Conservation (phyloP, 768 basidiomycete species). For the Suillus clintonianus region DNA sequence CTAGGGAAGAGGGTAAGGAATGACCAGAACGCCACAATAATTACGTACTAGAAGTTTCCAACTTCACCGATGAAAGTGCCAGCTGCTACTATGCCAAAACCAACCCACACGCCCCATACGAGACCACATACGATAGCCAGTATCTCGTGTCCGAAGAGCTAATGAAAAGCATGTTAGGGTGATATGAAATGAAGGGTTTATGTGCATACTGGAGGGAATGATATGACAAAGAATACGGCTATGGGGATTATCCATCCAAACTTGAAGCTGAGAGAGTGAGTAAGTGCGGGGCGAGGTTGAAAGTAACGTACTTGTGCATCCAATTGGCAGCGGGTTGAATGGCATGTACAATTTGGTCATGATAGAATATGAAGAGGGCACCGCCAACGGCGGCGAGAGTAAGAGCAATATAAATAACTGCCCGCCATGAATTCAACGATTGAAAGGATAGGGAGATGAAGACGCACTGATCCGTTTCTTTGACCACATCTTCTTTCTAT, state of each 20-base stretch:
- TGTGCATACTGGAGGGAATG: conserved; percentile 73
- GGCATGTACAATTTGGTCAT: conserved; percentile 56
- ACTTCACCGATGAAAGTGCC: conserved; percentile 86
- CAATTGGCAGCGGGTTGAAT: conserved; percentile 47
- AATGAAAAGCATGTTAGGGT: neutral
- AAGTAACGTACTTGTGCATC: conserved; percentile 40
- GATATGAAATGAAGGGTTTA: neutral
- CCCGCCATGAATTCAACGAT: neutral
- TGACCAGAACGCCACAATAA: neutral
- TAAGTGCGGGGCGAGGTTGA: neutral
- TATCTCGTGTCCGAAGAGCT: conserved; percentile 93
- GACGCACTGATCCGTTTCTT: conserved; percentile 58
- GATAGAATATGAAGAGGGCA: conserved; percentile 59
- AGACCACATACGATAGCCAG: conserved; percentile 85
- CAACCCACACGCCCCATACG: conserved; percentile 87
- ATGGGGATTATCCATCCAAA: conserved; percentile 81
- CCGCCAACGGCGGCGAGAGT: conserved; percentile 49
- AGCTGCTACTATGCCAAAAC: conserved; percentile 83
- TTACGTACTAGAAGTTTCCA: conserved; percentile 80
- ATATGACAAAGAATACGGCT: conserved; percentile 77
- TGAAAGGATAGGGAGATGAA: neutral
- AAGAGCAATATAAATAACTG: conserved; percentile 52
- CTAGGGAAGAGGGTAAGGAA: conserved; percentile 36
- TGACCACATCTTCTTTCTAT: conserved; percentile 54
- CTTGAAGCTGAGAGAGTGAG: conserved; percentile 39